Percentiles rank a stretch among this genome's conserved stretches.
These are phyloP conservation scores for Collybia mongolica DNA, from an alignment of 768 basidiomycete genomes.

Conservation along the genomic window DNA sequence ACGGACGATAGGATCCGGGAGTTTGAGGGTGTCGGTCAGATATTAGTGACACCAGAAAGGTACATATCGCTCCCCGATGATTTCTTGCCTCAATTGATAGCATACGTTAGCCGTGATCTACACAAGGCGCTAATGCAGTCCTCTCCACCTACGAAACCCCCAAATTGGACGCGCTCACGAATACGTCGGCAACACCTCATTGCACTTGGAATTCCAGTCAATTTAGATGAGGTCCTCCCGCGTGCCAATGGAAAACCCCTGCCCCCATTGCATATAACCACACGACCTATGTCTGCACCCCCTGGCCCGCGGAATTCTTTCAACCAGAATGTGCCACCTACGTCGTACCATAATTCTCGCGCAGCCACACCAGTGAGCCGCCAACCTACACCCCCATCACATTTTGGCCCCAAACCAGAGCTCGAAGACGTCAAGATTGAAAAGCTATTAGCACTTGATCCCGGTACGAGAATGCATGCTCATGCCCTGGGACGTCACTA, in stretches of 20 bases:
- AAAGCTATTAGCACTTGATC: constrained; percentile 60
- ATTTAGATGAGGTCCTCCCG: constrained; percentile 88
- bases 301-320: constrained; percentile 53
- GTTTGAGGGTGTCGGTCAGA: constrained; percentile 77
- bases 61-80: constrained; percentile 25
- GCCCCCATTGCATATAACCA: constrained; percentile 80
- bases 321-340: constrained; percentile 27
- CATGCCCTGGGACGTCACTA: not conserved
- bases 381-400: constrained; percentile 29
- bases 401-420: constrained; percentile 76
- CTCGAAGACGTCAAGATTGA: constrained; percentile 67
- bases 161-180: constrained; percentile 92
- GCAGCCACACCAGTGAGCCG: constrained; percentile 48
- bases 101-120: constrained; percentile 63
- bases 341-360: constrained; percentile 47
- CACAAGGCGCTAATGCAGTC: constrained; percentile 72
- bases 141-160: constrained; percentile 75
- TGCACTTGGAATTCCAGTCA: constrained; percentile 89
- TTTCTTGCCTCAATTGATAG: constrained; percentile 12
- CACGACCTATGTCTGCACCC: constrained; percentile 79
- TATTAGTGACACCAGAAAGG: constrained; percentile 77
- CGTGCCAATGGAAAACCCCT: constrained; percentile 62
- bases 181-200: constrained; percentile 91
- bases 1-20: constrained; percentile 76
- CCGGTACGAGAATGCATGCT: constrained; percentile 46